Conservation (phyloP, 345 rosid genomes). For the Lepidium didymum region DNA sequence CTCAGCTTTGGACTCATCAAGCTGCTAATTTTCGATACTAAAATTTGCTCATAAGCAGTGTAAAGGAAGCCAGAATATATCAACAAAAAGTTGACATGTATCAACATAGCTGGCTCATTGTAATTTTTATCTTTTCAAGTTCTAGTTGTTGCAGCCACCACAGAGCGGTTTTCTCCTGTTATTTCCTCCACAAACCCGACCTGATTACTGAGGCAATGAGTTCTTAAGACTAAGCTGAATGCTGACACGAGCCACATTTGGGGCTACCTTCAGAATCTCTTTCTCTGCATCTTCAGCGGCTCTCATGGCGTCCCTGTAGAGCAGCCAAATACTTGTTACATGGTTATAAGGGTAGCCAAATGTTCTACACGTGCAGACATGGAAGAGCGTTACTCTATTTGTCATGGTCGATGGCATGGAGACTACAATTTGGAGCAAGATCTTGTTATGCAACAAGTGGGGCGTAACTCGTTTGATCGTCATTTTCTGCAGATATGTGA, state of each 20-base stretch:
- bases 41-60: background rate
- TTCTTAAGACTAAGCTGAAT: conserved; percentile 51
- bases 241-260: conserved; percentile 42
- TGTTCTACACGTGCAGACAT: background rate
- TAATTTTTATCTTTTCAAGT: background rate
- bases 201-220: conserved; percentile 26
- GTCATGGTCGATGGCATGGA: conserved; percentile 30
- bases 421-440: conserved; percentile 44
- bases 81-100: background rate
- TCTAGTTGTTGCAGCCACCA: background rate
- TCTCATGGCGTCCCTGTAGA: conserved; percentile 52
- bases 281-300: conserved; percentile 50
- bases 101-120: conserved; percentile 11
- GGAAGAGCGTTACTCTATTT: conserved; percentile 27
- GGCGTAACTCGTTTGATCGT: conserved; percentile 51
- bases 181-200: background rate
- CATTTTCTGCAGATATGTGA: conserved; percentile 45
- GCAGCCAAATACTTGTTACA: background rate
- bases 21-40: background rate
- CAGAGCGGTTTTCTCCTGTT: background rate
- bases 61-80: conserved; percentile 1
- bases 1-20: conserved; percentile 9
- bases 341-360: background rate
- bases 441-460: conserved; percentile 61
- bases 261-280: conserved; percentile 41